A percentile compares a stretch with the other conserved stretches of the same genome.
Conservation (phyloP, 2,329 filamentous ascomycete genomes). For the Aureobasidium musti region DNA sequence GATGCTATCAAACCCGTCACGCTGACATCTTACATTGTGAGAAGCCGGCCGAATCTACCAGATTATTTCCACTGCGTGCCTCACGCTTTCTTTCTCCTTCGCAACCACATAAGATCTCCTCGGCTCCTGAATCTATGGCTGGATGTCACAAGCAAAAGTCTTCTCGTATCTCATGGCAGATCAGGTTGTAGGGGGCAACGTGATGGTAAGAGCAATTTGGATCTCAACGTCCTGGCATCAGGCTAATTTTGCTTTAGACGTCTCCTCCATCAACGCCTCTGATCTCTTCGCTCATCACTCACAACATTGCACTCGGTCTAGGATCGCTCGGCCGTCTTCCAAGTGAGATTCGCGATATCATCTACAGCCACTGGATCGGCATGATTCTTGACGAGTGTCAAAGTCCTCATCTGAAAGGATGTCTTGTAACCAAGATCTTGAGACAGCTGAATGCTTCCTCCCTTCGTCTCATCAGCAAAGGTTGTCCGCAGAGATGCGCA, state of each 20-base stretch:
- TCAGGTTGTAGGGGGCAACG: not conserved
- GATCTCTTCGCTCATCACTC: fast-evolving
- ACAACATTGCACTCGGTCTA: not conserved
- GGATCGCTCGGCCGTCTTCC: not conserved
- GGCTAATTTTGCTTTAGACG: not conserved
- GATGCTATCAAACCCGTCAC: not conserved
- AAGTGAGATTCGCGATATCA: not conserved
- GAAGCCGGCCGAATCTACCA: not conserved
- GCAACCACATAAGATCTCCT: not conserved
- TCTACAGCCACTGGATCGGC: not conserved
- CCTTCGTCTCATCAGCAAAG: not conserved
- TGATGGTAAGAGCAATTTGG: not conserved
- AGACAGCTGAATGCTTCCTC: not conserved
- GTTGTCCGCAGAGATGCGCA: not conserved
- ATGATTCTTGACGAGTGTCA: not conserved
- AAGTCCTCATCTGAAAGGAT: too few relatives aligned
- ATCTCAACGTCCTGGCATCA: not conserved
- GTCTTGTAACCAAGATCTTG: not conserved
- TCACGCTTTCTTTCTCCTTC: not conserved
- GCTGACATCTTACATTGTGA: not conserved
- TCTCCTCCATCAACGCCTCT: not conserved
- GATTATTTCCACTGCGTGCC: not conserved
- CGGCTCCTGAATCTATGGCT: not conserved
- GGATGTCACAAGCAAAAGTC: not conserved
- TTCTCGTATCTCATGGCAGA: not conserved